phyloP scores from a whole-genome alignment of 2,329 filamentous ascomycete species.

The Catunica adiposa region DNA sequence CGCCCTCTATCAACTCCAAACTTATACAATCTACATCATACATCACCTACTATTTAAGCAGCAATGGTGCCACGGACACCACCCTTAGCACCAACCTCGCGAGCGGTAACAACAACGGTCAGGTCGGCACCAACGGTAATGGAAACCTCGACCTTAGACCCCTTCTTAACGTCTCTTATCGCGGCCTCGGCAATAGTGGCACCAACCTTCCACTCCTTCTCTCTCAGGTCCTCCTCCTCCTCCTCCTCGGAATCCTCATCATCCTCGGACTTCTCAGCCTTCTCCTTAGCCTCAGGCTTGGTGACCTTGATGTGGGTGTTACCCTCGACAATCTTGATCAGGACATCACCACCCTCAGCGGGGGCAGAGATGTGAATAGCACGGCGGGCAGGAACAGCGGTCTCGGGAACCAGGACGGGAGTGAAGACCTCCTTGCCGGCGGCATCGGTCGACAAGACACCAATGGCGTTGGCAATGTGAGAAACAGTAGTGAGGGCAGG shows the following conservation, averaged over 20 bases:
- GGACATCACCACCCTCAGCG: slow-evolving; percentile 68
- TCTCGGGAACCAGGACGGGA: slow-evolving; percentile 69
- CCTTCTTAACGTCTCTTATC: slow-evolving; percentile 70
- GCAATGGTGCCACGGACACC: slow-evolving; percentile 51
- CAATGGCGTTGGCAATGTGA: slow-evolving; percentile 76
- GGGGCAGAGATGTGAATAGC: slow-evolving; percentile 63
- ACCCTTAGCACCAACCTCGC: slow-evolving; percentile 76
- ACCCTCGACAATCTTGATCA: slow-evolving; percentile 79
- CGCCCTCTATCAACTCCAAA: not conserved
- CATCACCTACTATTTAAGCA: slow-evolving; percentile 15
- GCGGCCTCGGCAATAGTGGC: slow-evolving; percentile 70
- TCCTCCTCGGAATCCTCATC: slow-evolving; percentile 35
- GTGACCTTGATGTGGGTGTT: slow-evolving; percentile 84
- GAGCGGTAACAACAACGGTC: slow-evolving; percentile 59
- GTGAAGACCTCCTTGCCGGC: slow-evolving; percentile 56
- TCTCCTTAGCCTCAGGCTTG: slow-evolving; percentile 60
- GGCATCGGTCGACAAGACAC: slow-evolving; percentile 51
- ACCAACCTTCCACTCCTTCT: slow-evolving; percentile 85
- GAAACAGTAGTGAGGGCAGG: slow-evolving; percentile 86
- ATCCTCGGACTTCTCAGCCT: slow-evolving; percentile 39
- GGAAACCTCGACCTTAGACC: slow-evolving; percentile 81
- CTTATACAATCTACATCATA: not conserved
- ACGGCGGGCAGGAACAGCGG: slow-evolving; percentile 74
- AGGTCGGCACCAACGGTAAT: slow-evolving; percentile 75
- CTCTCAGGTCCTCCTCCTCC: slow-evolving; percentile 71